Evolutionary conservation across 2,329 filamentous ascomycete species (phyloP).

Genomic region (Calonectria hawksworthii): DNA sequence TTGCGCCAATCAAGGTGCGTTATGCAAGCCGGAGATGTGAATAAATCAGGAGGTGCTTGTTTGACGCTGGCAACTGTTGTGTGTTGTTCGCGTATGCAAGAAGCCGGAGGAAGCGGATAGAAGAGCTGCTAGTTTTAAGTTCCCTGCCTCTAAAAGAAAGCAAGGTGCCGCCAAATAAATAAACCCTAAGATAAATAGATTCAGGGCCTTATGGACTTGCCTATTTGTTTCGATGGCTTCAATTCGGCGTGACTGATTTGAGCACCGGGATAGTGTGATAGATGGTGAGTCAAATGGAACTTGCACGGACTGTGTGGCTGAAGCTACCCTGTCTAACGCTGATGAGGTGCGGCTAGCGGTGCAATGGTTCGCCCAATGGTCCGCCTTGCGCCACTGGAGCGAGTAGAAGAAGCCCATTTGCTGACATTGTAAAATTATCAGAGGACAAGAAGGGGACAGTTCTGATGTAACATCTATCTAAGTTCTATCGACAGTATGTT

Average conservation of each 20-base stretch:
- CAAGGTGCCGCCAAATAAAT: neutral
- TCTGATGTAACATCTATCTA: neutral
- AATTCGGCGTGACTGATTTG: neutral
- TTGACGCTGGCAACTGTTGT: neutral
- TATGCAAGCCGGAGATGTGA: neutral
- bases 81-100: neutral
- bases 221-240: neutral
- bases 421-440: too few relatives aligned
- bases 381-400: neutral
- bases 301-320: neutral
- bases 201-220: neutral
- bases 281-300: slow-evolving; percentile 3
- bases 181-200: neutral
- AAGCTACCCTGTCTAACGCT: neutral
- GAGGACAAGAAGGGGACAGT: neutral
- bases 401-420: neutral
- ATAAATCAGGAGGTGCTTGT: neutral
- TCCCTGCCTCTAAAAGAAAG: neutral
- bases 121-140: neutral
- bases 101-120: neutral
- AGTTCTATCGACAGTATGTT: neutral
- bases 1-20: slow-evolving; percentile 48
- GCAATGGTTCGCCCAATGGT: neutral
- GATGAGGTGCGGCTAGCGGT: neutral
- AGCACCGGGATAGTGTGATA: neutral